Base-by-base conservation (phyloP, 2,329 filamentous ascomycete species). In the Aspergillus thermomutatus region DNA sequence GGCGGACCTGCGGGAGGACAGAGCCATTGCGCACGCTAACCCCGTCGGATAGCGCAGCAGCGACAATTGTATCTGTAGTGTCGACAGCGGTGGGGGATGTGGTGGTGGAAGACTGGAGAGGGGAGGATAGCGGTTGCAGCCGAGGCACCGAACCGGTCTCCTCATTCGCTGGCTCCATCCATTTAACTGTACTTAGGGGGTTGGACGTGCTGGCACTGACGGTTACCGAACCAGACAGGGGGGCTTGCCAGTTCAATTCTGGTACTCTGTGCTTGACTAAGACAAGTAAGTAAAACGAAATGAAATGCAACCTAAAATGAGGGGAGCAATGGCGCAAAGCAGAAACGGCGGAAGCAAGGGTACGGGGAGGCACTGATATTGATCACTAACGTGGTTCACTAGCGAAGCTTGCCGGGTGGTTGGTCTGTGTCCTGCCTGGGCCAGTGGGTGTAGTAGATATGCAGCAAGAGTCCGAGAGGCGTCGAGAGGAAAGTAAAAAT, bases 131-230 rank as follows among this genome's bases (percentile, higher is more conserved):
- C 52, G 60, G 60, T 48, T 64, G 66, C 62, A 63, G 64, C 61
- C 54, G 65, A 65, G 69, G 63, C 67, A 67, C 64, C 65, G 52
- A 59, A 60, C 63, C 64, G 58, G 69, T 68, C 66, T 71, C 72
- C 68, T 74, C 71, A 73, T 69, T 68, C 65, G 68, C 70, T 67
- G 69, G 63, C 70, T 75, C 73, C 73, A 75, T 75, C 72, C 73
- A 75, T 75, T 58, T 66, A 74, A 69, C 69, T 69, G n/a, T n/a
- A 47, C 56, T 62, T 52, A 53, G 50, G 21, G 45, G 17, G 49
- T 48, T 41, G 49, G 51, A 51, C 34, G 53, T 50, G 45, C 49
- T 34, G 51, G 54, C 51, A 49, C 57, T 50, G 50, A 31, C 47
- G 21, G 51, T 26, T n/a, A n/a, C n/a, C n/a, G n/a, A 46, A 46